Evolutionary conservation across 805 yeast genomes (phyloP).

Genomic region (Ogataea ramenticola): DNA sequence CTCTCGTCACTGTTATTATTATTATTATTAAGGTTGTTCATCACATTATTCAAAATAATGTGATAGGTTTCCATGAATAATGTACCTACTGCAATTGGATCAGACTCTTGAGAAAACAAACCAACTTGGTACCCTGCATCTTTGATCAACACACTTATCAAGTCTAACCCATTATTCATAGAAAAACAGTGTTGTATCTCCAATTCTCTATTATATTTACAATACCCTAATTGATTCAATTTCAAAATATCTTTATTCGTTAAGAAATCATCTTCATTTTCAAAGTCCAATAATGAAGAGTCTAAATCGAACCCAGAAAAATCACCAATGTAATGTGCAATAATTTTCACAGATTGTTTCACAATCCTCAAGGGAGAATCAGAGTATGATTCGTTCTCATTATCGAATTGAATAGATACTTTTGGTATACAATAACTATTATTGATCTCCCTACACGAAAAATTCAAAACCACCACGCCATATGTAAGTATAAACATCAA

Average conservation of each 20-base stretch:
- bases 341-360: constrained; percentile 34
- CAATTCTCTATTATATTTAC: constrained; percentile 28
- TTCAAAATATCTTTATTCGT: constrained; percentile 26
- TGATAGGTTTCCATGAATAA: constrained; percentile 35
- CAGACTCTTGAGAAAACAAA: constrained; percentile 30
- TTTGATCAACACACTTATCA: constrained; percentile 37
- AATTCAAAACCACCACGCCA: constrained; percentile 11
- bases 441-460: constrained; percentile 26
- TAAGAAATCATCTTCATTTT: neutral
- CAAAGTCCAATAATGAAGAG: constrained; percentile 7
- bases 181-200: constrained; percentile 24
- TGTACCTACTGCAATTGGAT: constrained; percentile 31
- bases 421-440: constrained; percentile 34
- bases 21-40: constrained; percentile 10
- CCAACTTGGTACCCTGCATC: constrained; percentile 45
- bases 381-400: constrained; percentile 27
- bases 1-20: too few species aligned
- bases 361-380: constrained; percentile 30
- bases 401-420: constrained; percentile 31
- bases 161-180: constrained; percentile 36
- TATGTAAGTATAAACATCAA: constrained; percentile 20
- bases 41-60: constrained; percentile 23
- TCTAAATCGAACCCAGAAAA: constrained; percentile 14
- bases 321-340: constrained; percentile 40
- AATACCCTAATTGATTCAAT: constrained; percentile 42